phyloP scores from a whole-genome alignment of 106 monocot species.

The Dendrobium officinale region DNA sequence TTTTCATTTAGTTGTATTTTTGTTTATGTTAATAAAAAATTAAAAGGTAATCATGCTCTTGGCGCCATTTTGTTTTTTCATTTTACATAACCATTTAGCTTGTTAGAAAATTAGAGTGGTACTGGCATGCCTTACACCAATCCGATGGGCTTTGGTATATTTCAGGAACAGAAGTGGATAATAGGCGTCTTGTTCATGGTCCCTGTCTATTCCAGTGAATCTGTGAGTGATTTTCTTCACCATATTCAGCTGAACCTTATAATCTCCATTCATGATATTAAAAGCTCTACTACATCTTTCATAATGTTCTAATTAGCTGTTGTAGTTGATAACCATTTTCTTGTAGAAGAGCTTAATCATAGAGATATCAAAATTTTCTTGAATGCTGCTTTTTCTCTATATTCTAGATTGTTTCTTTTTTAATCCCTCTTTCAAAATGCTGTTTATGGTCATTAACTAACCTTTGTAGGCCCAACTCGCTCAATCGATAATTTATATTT shows the following conservation, averaged over 20 bases:
- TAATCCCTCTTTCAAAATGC: too few species aligned
- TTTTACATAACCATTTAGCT: background rate
- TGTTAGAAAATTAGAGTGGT: background rate
- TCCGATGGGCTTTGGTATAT: background rate
- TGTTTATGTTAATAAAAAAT: background rate
- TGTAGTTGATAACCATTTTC: too few species aligned
- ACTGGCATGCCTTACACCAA: background rate
- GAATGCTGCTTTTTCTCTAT: too few species aligned
- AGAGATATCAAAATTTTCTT: too few species aligned
- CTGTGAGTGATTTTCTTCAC: conserved; percentile 42
- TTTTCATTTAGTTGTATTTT: background rate
- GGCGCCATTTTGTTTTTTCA: background rate
- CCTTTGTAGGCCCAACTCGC: background rate
- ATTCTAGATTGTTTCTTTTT: too few species aligned
- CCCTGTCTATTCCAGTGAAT: conserved; percentile 75
- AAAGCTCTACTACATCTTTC: too few species aligned
- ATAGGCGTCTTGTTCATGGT: conserved; percentile 82
- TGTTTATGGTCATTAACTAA: too few species aligned
- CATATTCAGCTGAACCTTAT: background rate
- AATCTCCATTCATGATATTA: too few species aligned
- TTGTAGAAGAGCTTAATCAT: too few species aligned
- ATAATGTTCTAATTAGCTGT: too few species aligned
- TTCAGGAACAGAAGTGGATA: conserved; percentile 92
- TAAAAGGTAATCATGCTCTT: too few species aligned
- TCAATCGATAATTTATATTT: background rate